A percentile compares a stretch with the other conserved stretches of the same genome.
Conservation (phyloP, 305 asterid genomes). For the Rubia balearica region DNA sequence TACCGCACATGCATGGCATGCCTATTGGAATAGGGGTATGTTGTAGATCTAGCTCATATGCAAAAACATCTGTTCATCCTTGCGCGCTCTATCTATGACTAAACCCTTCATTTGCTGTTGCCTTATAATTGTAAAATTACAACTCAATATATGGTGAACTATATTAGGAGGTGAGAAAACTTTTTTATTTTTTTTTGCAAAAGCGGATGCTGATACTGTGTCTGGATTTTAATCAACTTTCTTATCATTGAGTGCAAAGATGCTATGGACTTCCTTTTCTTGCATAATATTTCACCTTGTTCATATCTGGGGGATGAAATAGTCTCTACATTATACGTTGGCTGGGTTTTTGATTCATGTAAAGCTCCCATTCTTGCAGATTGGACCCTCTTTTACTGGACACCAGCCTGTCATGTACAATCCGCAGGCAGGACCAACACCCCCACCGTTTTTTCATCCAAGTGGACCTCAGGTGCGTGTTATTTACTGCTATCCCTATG, state of each 20-base stretch:
- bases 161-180: not conserved
- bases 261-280: constrained; percentile 11
- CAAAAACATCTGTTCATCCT: not conserved
- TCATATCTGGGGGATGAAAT: not conserved
- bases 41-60: constrained; percentile 1
- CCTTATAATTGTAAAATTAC: not conserved
- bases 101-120: not conserved
- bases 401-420: constrained; percentile 70
- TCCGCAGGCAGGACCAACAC: constrained; percentile 60
- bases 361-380: constrained; percentile 29
- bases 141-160: not conserved
- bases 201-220: not conserved
- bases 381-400: constrained; percentile 54
- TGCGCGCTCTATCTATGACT: not conserved
- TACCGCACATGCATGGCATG: constrained; percentile 78
- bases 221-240: not conserved
- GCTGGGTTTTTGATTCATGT: constrained; percentile 1
- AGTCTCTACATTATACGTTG: not conserved
- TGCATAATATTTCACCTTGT: not conserved
- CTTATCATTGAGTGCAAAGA: not conserved
- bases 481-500: not conserved
- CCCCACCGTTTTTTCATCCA: constrained; percentile 74
- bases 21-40: constrained; percentile 83
- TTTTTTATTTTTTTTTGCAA: not conserved
- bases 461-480: constrained; percentile 78